A percentile compares a stretch with the other conserved stretches of the same genome.
phyloP scores from a whole-genome alignment of 2,329 filamentous ascomycete genomes.

The Cordyceps cateniannulata region DNA sequence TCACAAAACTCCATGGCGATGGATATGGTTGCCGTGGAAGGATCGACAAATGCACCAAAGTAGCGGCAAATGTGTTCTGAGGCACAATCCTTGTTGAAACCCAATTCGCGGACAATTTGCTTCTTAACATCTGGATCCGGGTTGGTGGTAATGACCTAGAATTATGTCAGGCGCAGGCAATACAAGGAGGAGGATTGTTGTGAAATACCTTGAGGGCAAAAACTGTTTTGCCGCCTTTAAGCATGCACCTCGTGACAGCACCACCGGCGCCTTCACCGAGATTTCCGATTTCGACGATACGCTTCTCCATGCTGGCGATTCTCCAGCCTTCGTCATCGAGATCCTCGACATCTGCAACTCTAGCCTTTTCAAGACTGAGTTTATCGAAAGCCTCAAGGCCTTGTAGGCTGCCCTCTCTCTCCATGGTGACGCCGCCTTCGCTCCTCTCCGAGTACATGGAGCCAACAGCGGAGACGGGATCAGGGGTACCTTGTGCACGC shows the following conservation, averaged over 20 bases:
- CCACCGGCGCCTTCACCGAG: conserved; percentile 93
- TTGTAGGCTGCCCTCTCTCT: conserved; percentile 74
- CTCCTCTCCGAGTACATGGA: conserved; percentile 77
- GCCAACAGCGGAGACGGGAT: conserved; percentile 82
- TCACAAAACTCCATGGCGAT: conserved; percentile 99
- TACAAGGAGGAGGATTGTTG: conserved; percentile 5
- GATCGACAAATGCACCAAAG: conserved; percentile 94
- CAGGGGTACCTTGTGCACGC: conserved; percentile 62
- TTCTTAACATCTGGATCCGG: conserved; percentile 97
- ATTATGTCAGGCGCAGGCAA: conserved; percentile 15
- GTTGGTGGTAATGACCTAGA: conserved; percentile 92
- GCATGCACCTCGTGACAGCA: conserved; percentile 82
- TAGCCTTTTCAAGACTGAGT: conserved; percentile 72
- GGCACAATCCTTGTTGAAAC: conserved; percentile 96
- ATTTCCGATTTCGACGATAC: conserved; percentile 82
- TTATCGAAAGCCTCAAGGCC: conserved; percentile 74
- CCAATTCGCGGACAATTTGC: conserved; percentile 91
- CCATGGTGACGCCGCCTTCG: conserved; percentile 70
- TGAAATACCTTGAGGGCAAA: conserved; percentile 84
- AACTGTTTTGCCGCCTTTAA: conserved; percentile 87
- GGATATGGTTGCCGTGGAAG: conserved; percentile 91
- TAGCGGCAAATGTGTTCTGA: conserved; percentile 96
- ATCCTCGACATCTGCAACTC: conserved; percentile 85
- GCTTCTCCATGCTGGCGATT: conserved; percentile 80
- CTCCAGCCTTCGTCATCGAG: conserved; percentile 93